A percentile compares a stretch with the other conserved stretches of the same genome.
Evolutionary conservation across 2,329 filamentous ascomycete genomes (phyloP).

Genomic region (Xylariomycetidae sp.): DNA sequence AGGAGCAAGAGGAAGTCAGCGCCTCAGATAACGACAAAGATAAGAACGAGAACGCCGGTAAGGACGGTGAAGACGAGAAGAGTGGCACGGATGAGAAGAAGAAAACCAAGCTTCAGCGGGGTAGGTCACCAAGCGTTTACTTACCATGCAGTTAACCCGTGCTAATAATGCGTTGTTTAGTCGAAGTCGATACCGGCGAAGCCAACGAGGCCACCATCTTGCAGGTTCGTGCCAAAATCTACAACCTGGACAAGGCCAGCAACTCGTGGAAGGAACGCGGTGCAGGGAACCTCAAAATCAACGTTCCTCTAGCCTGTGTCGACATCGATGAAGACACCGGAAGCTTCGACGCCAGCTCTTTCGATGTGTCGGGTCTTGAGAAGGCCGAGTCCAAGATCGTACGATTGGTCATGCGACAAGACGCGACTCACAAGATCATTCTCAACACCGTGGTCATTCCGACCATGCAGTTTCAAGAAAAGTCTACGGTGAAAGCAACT

Average conservation of each 20-base stretch:
- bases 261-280: constrained; percentile 87
- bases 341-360: constrained; percentile 43
- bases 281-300: constrained; percentile 77
- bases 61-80: constrained; percentile 40
- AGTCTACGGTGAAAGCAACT: constrained; percentile 65
- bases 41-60: constrained; percentile 14
- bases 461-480: constrained; percentile 72
- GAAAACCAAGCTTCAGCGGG: constrained; percentile 60
- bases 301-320: constrained; percentile 56
- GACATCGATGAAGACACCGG: constrained; percentile 47
- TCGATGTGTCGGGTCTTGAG: constrained; percentile 48
- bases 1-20: constrained; percentile 32
- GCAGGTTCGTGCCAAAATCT: constrained; percentile 76
- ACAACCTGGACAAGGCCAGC: constrained; percentile 63
- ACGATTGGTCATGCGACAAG: constrained; percentile 84
- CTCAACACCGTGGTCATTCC: constrained; percentile 79
- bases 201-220: constrained; percentile 72
- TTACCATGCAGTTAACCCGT: constrained; percentile 15
- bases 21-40: constrained; percentile 37
- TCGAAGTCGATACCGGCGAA: constrained; percentile 77
- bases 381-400: constrained; percentile 48
- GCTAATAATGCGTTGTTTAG: constrained; percentile 35
- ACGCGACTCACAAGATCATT: constrained; percentile 80
- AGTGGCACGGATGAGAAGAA: constrained; percentile 45
- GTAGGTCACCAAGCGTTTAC: constrained; percentile 41